A percentile compares a stretch with the other conserved stretches of the same genome.
These are phyloP conservation scores for Rhynchospora breviuscula DNA, from an alignment of 176 grass and related monocot species.

Conservation along the genomic window DNA sequence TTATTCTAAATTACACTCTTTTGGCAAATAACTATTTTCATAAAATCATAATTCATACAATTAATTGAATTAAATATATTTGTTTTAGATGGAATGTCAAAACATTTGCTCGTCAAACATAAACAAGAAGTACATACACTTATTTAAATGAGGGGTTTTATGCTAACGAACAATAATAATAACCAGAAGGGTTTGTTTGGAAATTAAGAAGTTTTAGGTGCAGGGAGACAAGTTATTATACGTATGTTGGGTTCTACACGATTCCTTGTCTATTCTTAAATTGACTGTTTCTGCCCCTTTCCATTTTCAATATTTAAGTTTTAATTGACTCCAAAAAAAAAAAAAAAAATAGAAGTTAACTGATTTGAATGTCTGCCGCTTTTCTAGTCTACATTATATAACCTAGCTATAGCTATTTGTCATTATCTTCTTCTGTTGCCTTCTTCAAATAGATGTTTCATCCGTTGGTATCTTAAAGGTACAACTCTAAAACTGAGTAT, in stretches of 20 bases:
- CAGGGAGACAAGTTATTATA: background rate
- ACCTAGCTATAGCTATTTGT: background rate
- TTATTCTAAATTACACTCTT: background rate
- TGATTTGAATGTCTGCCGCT: background rate
- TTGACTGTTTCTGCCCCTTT: background rate
- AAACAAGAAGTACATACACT: background rate
- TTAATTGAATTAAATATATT: background rate
- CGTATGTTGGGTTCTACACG: background rate
- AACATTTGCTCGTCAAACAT: background rate
- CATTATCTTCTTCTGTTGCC: background rate
- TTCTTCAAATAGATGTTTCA: background rate
- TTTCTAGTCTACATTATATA: background rate
- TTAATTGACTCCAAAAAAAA: background rate
- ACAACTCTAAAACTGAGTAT: background rate
- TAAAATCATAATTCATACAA: background rate
- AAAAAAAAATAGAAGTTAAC: background rate
- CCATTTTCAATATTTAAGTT: background rate
- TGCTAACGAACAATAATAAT: background rate
- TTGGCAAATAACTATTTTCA: background rate
- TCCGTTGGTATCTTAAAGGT: background rate
- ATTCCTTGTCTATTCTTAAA: background rate
- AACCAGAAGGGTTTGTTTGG: background rate
- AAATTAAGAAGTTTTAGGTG: background rate
- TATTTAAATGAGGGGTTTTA: background rate
- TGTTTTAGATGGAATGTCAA: background rate